phyloP scores from a whole-genome alignment of 331 rosid species.

The Arachis monticola region DNA sequence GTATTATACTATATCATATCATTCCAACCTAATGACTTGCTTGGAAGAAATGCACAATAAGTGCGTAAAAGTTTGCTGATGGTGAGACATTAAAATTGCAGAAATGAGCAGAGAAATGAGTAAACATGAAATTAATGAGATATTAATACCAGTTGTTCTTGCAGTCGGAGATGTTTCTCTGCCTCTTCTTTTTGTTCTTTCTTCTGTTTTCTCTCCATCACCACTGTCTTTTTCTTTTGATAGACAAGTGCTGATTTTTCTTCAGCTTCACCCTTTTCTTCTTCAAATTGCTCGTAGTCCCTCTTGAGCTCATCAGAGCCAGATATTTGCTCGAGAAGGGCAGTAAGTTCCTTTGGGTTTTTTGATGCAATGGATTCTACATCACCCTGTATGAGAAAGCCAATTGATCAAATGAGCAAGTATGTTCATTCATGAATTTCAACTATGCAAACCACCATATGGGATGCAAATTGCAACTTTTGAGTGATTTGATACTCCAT shows the following conservation, averaged over 20 bases:
- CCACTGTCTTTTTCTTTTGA: conserved; percentile 83
- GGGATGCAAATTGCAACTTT: not conserved
- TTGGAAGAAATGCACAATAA: not conserved
- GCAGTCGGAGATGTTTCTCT: conserved; percentile 86
- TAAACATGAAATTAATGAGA: conserved; percentile 14
- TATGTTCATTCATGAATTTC: not conserved
- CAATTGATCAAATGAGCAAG: not conserved
- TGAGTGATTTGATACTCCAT: not conserved
- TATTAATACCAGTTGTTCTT: conserved; percentile 71
- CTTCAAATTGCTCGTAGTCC: conserved; percentile 83
- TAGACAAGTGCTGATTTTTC: conserved; percentile 81
- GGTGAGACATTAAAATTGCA: not conserved
- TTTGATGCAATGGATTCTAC: conserved; percentile 95
- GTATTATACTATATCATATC: conserved; percentile 2
- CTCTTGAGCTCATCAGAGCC: conserved; percentile 88
- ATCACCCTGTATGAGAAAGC: conserved; percentile 66
- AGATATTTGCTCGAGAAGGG: conserved; percentile 86
- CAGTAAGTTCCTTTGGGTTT: conserved; percentile 87
- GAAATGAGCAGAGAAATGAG: not conserved
- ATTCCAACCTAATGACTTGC: conserved; percentile 1
- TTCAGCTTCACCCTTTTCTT: conserved; percentile 76
- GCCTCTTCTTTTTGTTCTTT: conserved; percentile 98
- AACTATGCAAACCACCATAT: not conserved
- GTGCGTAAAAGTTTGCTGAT: not conserved
- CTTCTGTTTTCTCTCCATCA: conserved; percentile 88